Evolutionary conservation across 257 asterid genomes (phyloP).

Genomic region (Fraxinus americana): DNA sequence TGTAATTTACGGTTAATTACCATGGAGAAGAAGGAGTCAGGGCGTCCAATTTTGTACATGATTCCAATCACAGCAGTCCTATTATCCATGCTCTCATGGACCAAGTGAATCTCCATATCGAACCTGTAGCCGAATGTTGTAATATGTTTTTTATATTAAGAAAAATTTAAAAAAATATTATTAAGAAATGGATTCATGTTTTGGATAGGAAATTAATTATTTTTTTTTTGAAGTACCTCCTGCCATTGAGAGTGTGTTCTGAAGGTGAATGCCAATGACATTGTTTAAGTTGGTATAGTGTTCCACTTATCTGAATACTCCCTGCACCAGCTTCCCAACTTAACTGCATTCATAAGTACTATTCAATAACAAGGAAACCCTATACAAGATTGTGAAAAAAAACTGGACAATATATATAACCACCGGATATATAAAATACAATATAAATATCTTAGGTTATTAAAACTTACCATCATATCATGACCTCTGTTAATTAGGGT

Average conservation of each 20-base stretch:
- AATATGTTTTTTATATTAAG: background rate
- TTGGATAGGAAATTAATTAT: background rate
- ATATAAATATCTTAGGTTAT: background rate
- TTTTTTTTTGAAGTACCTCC: conserved; percentile 32
- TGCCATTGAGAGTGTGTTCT: conserved; percentile 73
- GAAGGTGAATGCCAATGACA: conserved; percentile 90
- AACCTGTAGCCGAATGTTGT: conserved; percentile 33
- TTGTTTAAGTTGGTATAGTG: conserved; percentile 51
- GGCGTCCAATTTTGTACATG: conserved; percentile 59
- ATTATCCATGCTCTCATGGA: conserved; percentile 54
- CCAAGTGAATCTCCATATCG: conserved; percentile 74
- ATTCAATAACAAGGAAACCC: background rate
- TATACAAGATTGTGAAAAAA: too few species aligned
- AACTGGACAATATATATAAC: too few species aligned
- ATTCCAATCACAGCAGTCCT: conserved; percentile 68
- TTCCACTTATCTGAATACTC: conserved; percentile 52
- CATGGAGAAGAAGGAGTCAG: conserved; percentile 64
- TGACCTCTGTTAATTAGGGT: conserved; percentile 79
- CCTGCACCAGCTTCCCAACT: conserved; percentile 66
- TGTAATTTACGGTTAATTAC: conserved; percentile 28
- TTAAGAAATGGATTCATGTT: background rate
- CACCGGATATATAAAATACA: too few species aligned
- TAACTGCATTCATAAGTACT: conserved; percentile 41
- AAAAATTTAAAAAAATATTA: background rate
- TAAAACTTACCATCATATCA: conserved; percentile 67